A percentile compares a stretch with the other conserved stretches of the same genome.
phyloP scores from a whole-genome alignment of 2,329 filamentous ascomycete genomes.

The Tolypocladium sp. region DNA sequence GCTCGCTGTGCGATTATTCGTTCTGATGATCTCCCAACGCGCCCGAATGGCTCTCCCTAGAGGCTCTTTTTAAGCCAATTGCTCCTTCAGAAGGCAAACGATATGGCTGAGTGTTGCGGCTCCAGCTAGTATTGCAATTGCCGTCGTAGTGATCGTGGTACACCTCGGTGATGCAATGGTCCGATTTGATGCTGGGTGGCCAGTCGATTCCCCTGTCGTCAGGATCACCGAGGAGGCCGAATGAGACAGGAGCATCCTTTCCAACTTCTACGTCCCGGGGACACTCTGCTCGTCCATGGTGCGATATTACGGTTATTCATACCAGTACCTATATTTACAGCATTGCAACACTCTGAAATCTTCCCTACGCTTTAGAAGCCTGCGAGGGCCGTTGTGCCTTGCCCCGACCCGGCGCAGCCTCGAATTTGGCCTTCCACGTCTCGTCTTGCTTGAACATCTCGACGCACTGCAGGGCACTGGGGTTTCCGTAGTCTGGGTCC shows the following conservation, averaged over 20 bases:
- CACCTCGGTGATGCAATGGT: neutral
- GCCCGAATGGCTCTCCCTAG: neutral
- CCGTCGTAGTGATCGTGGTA: neutral
- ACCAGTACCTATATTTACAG: too few relatives aligned
- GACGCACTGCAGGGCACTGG: slow-evolving; percentile 39
- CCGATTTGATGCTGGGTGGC: neutral
- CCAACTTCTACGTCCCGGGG: neutral
- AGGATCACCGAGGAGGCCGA: neutral
- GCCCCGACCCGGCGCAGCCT: slow-evolving; percentile 36
- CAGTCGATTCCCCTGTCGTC: neutral
- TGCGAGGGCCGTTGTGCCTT: slow-evolving; percentile 19
- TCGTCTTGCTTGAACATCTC: slow-evolving; percentile 43
- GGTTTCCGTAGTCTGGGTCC: slow-evolving; percentile 42
- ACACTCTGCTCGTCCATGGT: neutral
- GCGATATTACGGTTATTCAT: neutral
- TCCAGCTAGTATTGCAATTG: too few relatives aligned
- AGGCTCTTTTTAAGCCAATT: neutral
- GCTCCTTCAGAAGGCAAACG: neutral
- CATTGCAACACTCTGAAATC: rapidly evolving
- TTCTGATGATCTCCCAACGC: neutral
- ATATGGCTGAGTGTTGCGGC: neutral
- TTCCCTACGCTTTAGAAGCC: neutral
- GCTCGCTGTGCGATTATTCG: neutral
- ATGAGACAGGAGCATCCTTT: neutral
- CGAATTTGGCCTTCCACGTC: slow-evolving; percentile 39